A percentile compares a stretch with the other conserved stretches of the same genome.
Conservation (phyloP, 768 basidiomycete species). For the Suillus discolor region DNA sequence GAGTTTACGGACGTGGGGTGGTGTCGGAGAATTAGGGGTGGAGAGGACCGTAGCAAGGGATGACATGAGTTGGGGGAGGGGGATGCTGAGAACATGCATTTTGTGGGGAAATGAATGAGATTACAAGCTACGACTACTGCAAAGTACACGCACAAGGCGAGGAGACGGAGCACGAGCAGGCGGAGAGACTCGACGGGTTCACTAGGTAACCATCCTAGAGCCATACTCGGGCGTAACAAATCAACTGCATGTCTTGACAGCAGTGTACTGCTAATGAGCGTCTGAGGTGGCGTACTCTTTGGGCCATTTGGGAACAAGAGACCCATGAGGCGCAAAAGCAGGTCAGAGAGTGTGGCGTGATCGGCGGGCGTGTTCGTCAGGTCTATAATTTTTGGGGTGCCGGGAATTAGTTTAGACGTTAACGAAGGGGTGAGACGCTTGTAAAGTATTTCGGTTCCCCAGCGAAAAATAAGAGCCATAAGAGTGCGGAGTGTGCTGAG, state of each 20-base stretch:
- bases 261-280: constrained; percentile 59
- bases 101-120: constrained; percentile 11
- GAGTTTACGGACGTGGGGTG: constrained; percentile 56
- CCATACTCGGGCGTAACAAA: constrained; percentile 59
- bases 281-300: constrained; percentile 52
- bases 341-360: constrained; percentile 43
- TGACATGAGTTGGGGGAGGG: constrained; percentile 65
- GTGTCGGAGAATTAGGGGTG: constrained; percentile 31
- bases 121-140: neutral
- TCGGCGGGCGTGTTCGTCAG: constrained; percentile 45
- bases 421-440: constrained; percentile 42
- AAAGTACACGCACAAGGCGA: constrained; percentile 58
- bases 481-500: constrained; percentile 62
- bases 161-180: constrained; percentile 54
- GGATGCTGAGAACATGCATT: constrained; percentile 40
- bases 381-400: constrained; percentile 44
- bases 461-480: constrained; percentile 68
- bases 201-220: constrained; percentile 73
- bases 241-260: constrained; percentile 61
- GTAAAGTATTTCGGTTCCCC: constrained; percentile 65
- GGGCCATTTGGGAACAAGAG: constrained; percentile 58
- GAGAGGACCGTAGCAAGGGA: constrained; percentile 66
- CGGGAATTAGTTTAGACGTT: constrained; percentile 32
- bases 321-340: constrained; percentile 46
- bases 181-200: constrained; percentile 50